Evolutionary conservation across 345 rosid genomes (phyloP).

Genomic region (Dimocarpus longan): DNA sequence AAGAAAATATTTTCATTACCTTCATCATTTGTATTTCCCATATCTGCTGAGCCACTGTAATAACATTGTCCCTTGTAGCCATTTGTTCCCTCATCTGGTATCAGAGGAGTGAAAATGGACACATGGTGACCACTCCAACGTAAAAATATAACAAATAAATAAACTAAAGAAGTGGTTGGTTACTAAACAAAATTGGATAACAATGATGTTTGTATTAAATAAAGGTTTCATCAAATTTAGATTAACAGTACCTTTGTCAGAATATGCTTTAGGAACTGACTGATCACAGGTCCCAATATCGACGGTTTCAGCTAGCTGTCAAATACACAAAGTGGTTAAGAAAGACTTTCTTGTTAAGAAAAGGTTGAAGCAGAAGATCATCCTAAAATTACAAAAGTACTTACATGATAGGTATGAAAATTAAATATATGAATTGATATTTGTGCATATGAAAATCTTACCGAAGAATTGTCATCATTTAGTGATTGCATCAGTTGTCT

Average conservation of each 20-base stretch:
- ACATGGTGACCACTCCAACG: neutral
- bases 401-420: neutral
- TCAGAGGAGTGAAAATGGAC: slow-evolving; percentile 13
- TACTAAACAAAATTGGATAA: neutral
- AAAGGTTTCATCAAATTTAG: slow-evolving; percentile 2
- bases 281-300: slow-evolving; percentile 71
- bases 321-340: slow-evolving; percentile 15
- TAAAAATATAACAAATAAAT: neutral
- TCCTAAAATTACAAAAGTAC: neutral
- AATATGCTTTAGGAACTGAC: slow-evolving; percentile 56
- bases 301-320: slow-evolving; percentile 60
- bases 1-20: slow-evolving; percentile 42
- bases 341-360: slow-evolving; percentile 1
- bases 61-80: slow-evolving; percentile 41
- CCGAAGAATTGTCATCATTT: slow-evolving; percentile 71
- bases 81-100: slow-evolving; percentile 55
- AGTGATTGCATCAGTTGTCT: slow-evolving; percentile 90
- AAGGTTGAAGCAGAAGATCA: neutral
- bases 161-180: slow-evolving; percentile 9
- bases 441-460: slow-evolving; percentile 37
- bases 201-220: neutral
- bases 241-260: slow-evolving; percentile 51
- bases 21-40: slow-evolving; percentile 46
- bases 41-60: slow-evolving; percentile 41
- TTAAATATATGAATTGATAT: neutral